Evolutionary conservation across 169 alveolate species (phyloP).

Genomic region (Perkinsus olseni): DNA sequence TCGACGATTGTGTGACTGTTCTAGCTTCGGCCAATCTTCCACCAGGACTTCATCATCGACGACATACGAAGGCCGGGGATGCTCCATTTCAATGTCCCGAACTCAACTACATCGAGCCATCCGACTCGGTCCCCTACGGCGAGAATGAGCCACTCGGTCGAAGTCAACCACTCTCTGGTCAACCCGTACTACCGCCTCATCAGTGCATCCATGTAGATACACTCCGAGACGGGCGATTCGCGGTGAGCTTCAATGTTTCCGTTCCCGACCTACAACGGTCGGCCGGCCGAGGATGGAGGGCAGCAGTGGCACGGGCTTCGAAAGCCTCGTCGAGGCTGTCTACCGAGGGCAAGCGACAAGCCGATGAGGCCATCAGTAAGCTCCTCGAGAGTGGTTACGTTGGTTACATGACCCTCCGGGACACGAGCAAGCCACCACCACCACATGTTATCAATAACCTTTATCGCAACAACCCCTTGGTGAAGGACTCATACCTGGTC

Average conservation of each 20-base stretch:
- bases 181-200: background rate
- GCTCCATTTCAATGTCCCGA: background rate
- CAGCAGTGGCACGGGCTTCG: background rate
- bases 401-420: background rate
- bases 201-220: background rate
- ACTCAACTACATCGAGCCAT: background rate
- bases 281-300: background rate
- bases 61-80: background rate
- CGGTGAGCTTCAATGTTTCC: background rate
- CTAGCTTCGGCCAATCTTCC: background rate
- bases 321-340: background rate
- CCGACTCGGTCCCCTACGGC: background rate
- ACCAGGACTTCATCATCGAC: background rate
- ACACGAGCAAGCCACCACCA: background rate
- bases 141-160: background rate
- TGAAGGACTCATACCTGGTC: background rate
- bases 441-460: background rate
- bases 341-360: background rate
- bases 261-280: background rate
- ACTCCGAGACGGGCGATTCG: background rate
- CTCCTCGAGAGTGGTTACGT: background rate
- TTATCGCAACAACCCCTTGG: background rate
- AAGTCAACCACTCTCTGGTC: background rate
- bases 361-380: background rate
- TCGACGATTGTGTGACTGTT: background rate